These are phyloP conservation scores for Vigna trinervia DNA, from an alignment of 306 rosid species.

Conservation along the genomic window DNA sequence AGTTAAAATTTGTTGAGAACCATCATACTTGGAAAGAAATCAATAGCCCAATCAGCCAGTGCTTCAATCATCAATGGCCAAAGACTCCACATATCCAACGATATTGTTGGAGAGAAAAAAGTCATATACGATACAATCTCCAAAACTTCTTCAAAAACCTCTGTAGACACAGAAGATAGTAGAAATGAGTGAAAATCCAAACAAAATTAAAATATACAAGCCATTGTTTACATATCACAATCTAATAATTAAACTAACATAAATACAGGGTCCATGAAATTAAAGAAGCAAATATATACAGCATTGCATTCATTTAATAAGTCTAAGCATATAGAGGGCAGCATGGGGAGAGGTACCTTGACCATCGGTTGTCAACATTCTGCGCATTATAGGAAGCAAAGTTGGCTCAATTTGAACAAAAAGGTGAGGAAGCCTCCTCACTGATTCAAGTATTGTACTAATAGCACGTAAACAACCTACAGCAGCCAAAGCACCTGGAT, in stretches of 20 bases:
- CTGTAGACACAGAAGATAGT: constrained; percentile 53
- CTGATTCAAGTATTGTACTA: constrained; percentile 96
- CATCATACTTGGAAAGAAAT: constrained; percentile 83
- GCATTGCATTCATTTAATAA: constrained; percentile 10
- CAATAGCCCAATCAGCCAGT: constrained; percentile 91
- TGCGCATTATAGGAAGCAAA: constrained; percentile 88
- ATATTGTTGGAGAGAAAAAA: constrained; percentile 90
- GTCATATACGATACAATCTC: constrained; percentile 96
- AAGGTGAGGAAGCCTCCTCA: constrained; percentile 91
- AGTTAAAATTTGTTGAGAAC: background rate
- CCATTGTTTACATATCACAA: constrained; percentile 1
- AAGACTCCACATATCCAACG: constrained; percentile 94
- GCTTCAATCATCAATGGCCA: constrained; percentile 98
- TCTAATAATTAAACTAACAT: constrained; percentile 3
- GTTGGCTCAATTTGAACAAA: constrained; percentile 88
- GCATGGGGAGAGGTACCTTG: constrained; percentile 60
- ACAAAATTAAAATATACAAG: constrained; percentile 19
- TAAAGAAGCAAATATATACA: constrained; percentile 2
- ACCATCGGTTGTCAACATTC: constrained; percentile 93
- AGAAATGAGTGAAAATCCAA: constrained; percentile 3
- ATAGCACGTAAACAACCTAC: constrained; percentile 97
- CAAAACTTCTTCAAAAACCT: constrained; percentile 97
- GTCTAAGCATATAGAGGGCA: background rate
- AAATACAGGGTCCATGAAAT: background rate
- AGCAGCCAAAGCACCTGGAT: constrained; percentile 93